Base-by-base conservation (phyloP, 2,329 filamentous ascomycete genomes). In the Fusarium graminum region DNA sequence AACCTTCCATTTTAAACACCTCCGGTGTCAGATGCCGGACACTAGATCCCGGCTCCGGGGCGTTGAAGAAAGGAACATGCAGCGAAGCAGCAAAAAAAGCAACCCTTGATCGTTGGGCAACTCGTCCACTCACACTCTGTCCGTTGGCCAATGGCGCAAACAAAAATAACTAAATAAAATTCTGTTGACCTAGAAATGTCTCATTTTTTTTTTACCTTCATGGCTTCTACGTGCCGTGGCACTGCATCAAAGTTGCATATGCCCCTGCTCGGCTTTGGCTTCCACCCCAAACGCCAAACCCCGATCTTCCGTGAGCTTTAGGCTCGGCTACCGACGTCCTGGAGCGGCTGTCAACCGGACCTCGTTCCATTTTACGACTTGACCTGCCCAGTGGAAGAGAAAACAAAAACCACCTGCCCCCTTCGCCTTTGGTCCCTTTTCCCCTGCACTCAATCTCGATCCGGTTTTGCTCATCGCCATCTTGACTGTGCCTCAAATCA, bases 261-360 rank as follows among this genome's bases (percentile, higher is more conserved):
- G 30, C 62, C 65, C 58, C 43, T 59, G 52, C 65, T 72, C 67
- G 69, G 67, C 52, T 66, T 66, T 66, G 62, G 54, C 59, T 52
- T 44, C 28, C 29, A 25, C 34, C 29, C 26, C 41, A 38, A 52
- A 52, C 63, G 58, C 63, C 63, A 66, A 59, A 58, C 56, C 67
- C 67, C 67, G 69, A 65, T 44, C 52, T 29, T 59, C 58, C 60
- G 67, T 66, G 68, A 71, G 57, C 42, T 54, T 66, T 59, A 16
- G 59, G 66, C 69, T 72, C 69, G 69, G 69, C 63, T 72, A 72
- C 69, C 69, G 69, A 72, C 59, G 51, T 57, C 58, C 63, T 59
- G 54, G 57, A 47, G 52, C 54, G 63, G 57, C 39, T 59, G 59
- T 67, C 54, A 52, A 53, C 54, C 52, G 36, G 40, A 39, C 51